Evolutionary conservation across 2,329 filamentous ascomycete genomes (phyloP), one percentile per base, ranked within the genome.

Genomic region (Tolypocladium album): DNA sequence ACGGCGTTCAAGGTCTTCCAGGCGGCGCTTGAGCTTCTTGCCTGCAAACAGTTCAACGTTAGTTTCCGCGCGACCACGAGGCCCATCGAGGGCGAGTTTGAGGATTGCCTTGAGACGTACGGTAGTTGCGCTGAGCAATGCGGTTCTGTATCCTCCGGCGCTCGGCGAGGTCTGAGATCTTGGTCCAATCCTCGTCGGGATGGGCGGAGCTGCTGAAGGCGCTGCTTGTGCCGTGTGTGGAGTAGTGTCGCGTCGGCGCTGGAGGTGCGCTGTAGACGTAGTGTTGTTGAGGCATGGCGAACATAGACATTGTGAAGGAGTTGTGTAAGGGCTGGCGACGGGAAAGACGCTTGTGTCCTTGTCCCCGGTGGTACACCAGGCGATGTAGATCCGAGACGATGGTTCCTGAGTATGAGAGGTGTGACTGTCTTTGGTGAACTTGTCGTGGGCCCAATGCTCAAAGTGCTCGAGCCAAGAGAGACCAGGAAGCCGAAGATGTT

Each of bases 141-240:
- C 93, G 87, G 79, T 97, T 97, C 78, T 97, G 92, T 78, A 97
- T 96, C 72, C 92, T 85, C 69, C 92, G 83, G 71, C 94, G 87
- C 78, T 97, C 93, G 58, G 92, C 93, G 62, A 97, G 87, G 75
- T 97, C 93, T 61, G 93, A 96, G 73, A 97, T 96, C 85, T 97
- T 96, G 72, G 93, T 97, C 93, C 93, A 97, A 79, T 97, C 93
- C 78, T 97, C 93, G 71, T 97, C 92, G 59, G 93, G 90, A 74
- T 96, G 95, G 68, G 92, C 93, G 64, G 91, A 95, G 69, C 88
- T 89, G 77, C 90, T 95, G 80, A 96, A 96, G 67, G 93, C 93
- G 77, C 91, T 96, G 79, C 91, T 96, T 63, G 90, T 95, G 72
- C 87, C 88, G 71, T 91, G 87, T 64, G 78, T 82, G 47, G 85